phyloP scores from a whole-genome alignment of 768 basidiomycete genomes.

The Strobilomyces confusus region DNA sequence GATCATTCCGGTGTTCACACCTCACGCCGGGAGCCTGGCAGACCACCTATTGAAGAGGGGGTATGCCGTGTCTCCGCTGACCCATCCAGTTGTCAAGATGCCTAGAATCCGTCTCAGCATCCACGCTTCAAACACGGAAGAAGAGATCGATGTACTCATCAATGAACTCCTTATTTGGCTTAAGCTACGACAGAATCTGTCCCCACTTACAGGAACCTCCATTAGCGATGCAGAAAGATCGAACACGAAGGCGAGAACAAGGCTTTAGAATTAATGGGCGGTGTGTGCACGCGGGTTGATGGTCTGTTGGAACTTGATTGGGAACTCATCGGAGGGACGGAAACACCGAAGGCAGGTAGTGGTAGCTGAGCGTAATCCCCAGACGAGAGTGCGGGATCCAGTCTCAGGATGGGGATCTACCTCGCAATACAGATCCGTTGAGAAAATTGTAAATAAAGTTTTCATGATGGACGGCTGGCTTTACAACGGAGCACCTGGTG shows the following conservation, averaged over 20 bases:
- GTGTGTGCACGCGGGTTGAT: no score
- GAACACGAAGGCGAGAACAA: slow-evolving; percentile 4
- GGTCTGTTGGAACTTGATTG: no score
- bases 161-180: slow-evolving; percentile 12
- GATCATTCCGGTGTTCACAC: slow-evolving; percentile 19
- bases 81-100: slow-evolving; percentile 13
- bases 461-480: no score
- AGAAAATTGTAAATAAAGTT: no score
- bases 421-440: no score
- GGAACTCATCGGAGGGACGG: no score
- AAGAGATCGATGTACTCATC: slow-evolving; percentile 12
- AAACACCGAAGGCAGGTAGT: no score
- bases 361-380: no score
- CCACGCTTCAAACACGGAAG: slow-evolving; percentile 17
- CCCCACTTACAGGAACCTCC: neutral
- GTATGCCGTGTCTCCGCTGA: slow-evolving; percentile 8
- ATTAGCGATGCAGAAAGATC: neutral
- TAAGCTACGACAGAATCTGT: neutral
- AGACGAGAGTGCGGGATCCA: no score
- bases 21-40: slow-evolving; percentile 6
- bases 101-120: slow-evolving; percentile 17
- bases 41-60: slow-evolving; percentile 15
- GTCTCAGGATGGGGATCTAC: no score
- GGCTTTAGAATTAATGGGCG: no score
- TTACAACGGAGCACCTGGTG: no score